Base-by-base conservation (phyloP, 108 stramenopile genomes). In the Nannochloropsis oceanica region DNA sequence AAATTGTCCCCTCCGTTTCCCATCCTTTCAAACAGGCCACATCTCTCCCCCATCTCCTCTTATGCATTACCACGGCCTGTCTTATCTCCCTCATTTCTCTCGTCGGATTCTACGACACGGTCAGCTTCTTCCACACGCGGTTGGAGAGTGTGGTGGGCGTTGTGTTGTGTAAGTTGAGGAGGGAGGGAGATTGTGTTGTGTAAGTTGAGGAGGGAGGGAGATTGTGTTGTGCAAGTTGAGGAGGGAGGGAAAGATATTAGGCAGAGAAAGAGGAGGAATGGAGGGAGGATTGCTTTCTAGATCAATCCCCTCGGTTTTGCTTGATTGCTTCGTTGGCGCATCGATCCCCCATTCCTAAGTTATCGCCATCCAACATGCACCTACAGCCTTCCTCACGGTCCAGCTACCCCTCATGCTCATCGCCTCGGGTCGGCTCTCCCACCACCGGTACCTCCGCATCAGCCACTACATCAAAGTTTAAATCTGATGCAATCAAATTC, bases 111-210 rank as follows among this genome's bases (percentile, higher is more conserved):
- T 50, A 81, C 44, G 81, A 85, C 34, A 85, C 85, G 25, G 81
- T 44, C 81, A 80, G 80, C 27, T 81, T 44, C 81, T 85, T 85
- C 26, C 85, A 85, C 80, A 26, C 85, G 10, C 43, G 81, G 5
- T 27, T 26, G 34, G 85, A 85, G 81, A 85, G 80, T 8, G 44
- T 81, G 18, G 80, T n/a, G 7, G 85, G 80, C 2, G 43, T 85
- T 9, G 26, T 42, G 18, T n/a, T 85, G 12, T 85, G 80, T 24
- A 81, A 80, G 85, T 50, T 44, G 59, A 18, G 59, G 59, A 18
- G 46, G 46, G 18, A 18, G 46, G 46, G 18, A 0, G 46, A 18
- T 85, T 9, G 26, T 42, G 18, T n/a, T 85, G 12, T 85, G 80
- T 24, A 81, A 80, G 85, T 50, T 44, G 59, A 18, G 59, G 59